phyloP scores from a whole-genome alignment of 345 rosid species.

The Firmiana major region DNA sequence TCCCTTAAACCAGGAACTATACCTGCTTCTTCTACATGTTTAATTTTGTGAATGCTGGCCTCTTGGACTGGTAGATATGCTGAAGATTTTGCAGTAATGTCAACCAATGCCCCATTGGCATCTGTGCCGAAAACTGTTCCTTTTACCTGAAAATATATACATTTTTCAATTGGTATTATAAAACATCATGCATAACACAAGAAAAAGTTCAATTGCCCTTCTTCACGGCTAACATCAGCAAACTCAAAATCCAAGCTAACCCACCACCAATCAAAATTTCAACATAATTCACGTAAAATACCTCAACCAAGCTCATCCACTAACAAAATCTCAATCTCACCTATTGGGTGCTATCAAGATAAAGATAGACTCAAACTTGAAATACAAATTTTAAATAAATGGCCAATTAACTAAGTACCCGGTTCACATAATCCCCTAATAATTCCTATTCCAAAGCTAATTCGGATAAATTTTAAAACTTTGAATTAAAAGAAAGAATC shows the following conservation, averaged over 20 bases:
- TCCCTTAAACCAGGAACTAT: constrained; percentile 76
- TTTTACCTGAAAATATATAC: constrained; percentile 47
- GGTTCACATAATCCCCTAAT: neutral
- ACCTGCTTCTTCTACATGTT: constrained; percentile 78
- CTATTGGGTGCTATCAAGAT: neutral
- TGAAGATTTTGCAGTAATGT: constrained; percentile 81
- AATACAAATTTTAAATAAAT: neutral
- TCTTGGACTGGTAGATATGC: constrained; percentile 77
- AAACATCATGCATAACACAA: neutral
- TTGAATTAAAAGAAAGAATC: neutral
- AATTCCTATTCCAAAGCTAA: constrained; percentile 2
- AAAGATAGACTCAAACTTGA: neutral
- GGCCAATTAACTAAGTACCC: neutral
- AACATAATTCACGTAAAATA: neutral
- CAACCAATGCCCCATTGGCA: constrained; percentile 72
- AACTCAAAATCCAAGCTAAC: neutral
- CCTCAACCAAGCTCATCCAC: neutral
- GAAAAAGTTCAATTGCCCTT: neutral
- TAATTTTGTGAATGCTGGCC: constrained; percentile 73
- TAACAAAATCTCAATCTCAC: neutral
- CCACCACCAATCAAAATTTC: neutral
- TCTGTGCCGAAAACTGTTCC: constrained; percentile 79
- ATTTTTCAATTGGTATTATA: neutral
- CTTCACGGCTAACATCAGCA: neutral
- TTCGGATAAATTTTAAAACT: neutral